Base-by-base conservation (phyloP, 2,329 filamentous ascomycete species). In the Phialophora macrospora region DNA sequence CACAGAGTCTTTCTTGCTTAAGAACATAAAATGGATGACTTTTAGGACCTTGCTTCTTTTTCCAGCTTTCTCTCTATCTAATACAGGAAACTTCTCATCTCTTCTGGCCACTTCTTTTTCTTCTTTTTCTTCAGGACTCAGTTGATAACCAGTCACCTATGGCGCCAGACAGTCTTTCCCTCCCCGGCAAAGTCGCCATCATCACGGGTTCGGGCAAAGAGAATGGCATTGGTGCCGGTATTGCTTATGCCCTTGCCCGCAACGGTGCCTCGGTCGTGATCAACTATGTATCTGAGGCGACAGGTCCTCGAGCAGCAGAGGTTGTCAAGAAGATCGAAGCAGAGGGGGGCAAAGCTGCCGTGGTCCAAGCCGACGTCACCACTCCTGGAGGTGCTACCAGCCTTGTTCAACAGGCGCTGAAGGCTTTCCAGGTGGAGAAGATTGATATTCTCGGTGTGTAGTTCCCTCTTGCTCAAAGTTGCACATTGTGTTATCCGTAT, bases 201-300 rank as follows among this genome's bases (percentile, higher is more conserved):
- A 64, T 77, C 24, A 77, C 75, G 2, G 75, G 75, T 12, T 76
- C 75, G 17, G 74, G 73, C 28, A 71, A 72, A 46, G 73, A 76
- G 48, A 73, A 70, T 32, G 76, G 75, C 8, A 75, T 77, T 48
- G 75, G 76, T 17, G 72, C 74, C 14, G 73, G 66, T n/a, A 77
- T 77, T 55, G 75, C 75, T 1, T 60, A 34, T 24, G 65, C 72
- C 9, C 64, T 75, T 6, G 73, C 73, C 17, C 69, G 69, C 2
- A 72, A 73, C 44, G 73, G 74, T 7, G 73, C 73, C n/a, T 62
- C 52, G 41, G 74, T 75, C 4, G 72, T 69, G 1, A 69, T 75
- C 46, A 72, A 75, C 63, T 66, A 74, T 64, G 69, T 74, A 22
- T 74, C 74, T 5, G 71, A 74, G 32, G 52, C 7, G 59, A 75